Evolutionary conservation across 805 yeast species (phyloP).

Genomic region (Ogataea angusta): DNA sequence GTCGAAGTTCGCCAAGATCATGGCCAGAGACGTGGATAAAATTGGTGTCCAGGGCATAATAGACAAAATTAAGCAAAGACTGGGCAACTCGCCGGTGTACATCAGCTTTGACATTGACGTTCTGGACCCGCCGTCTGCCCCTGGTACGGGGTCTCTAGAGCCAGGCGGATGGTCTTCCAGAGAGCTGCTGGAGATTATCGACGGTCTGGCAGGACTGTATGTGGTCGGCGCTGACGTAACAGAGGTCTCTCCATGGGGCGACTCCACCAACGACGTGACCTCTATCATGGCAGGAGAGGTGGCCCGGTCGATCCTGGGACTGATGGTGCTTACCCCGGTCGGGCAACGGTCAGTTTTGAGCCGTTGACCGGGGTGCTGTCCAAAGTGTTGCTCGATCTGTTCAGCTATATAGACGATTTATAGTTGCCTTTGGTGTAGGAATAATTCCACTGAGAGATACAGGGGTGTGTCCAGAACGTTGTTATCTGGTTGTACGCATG

Average conservation of each 20-base stretch:
- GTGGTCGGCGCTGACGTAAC: slow-evolving; percentile 73
- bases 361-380: too few relatives aligned
- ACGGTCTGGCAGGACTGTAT: slow-evolving; percentile 52
- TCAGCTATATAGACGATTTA: too few relatives aligned
- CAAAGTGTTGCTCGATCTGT: too few relatives aligned
- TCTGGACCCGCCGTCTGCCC: slow-evolving; percentile 64
- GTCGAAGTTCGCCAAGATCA: slow-evolving; percentile 32
- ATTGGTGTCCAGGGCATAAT: slow-evolving; percentile 38
- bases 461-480: too few relatives aligned
- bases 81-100: slow-evolving; percentile 40
- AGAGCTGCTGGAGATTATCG: slow-evolving; percentile 54
- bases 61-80: slow-evolving; percentile 30
- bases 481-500: too few relatives aligned
- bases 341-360: too few relatives aligned
- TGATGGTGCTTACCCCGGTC: slow-evolving; percentile 37
- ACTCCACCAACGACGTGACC: slow-evolving; percentile 58
- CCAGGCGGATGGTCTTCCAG: slow-evolving; percentile 68
- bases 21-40: slow-evolving; percentile 44
- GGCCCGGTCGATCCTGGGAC: slow-evolving; percentile 47
- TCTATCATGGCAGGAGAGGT: slow-evolving; percentile 65
- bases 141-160: slow-evolving; percentile 76
- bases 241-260: slow-evolving; percentile 64
- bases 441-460: too few relatives aligned
- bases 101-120: slow-evolving; percentile 54
- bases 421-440: too few relatives aligned